phyloP scores from a whole-genome alignment of 441 rosid species.

The Heliophila coronopifolia region DNA sequence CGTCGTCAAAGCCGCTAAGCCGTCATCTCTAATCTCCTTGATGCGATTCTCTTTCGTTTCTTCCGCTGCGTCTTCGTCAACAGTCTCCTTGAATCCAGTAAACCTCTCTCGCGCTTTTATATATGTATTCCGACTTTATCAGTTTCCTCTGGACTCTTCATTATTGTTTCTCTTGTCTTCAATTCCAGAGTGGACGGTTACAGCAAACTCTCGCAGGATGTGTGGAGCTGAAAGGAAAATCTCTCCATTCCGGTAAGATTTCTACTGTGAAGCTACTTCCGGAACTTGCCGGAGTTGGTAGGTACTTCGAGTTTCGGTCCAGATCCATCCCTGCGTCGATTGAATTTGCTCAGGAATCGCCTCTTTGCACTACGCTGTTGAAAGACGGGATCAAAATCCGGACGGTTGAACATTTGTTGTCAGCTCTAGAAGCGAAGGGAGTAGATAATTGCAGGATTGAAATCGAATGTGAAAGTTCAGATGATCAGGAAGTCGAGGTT shows the following conservation, averaged over 20 bases:
- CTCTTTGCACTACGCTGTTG: conserved; percentile 62
- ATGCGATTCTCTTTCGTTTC: conserved; percentile 12
- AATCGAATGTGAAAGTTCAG: conserved; percentile 29
- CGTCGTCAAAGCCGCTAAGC: conserved; percentile 11
- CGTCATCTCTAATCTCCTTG: conserved; percentile 1
- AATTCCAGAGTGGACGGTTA: conserved; percentile 24
- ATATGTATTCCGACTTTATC: background rate
- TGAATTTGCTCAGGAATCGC: conserved; percentile 46
- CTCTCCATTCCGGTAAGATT: conserved; percentile 45
- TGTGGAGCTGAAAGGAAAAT: conserved; percentile 20
- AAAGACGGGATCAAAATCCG: conserved; percentile 46
- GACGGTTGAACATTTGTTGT: conserved; percentile 82
- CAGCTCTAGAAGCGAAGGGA: conserved; percentile 69
- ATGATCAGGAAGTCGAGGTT: conserved; percentile 56
- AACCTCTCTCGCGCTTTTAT: background rate
- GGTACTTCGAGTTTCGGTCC: conserved; percentile 50
- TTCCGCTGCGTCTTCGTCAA: conserved; percentile 5
- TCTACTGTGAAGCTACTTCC: conserved; percentile 59
- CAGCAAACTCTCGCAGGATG: conserved; percentile 27
- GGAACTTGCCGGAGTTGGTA: conserved; percentile 57
- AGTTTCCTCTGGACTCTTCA: background rate
- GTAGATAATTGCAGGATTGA: conserved; percentile 73
- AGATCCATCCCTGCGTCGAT: conserved; percentile 57
- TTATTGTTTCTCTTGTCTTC: background rate
- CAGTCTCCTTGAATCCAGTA: conserved; percentile 25